Evolutionary conservation across 768 basidiomycete species (phyloP), one percentile per base, ranked within the genome.

Genomic region (Lactifluus volemus): DNA sequence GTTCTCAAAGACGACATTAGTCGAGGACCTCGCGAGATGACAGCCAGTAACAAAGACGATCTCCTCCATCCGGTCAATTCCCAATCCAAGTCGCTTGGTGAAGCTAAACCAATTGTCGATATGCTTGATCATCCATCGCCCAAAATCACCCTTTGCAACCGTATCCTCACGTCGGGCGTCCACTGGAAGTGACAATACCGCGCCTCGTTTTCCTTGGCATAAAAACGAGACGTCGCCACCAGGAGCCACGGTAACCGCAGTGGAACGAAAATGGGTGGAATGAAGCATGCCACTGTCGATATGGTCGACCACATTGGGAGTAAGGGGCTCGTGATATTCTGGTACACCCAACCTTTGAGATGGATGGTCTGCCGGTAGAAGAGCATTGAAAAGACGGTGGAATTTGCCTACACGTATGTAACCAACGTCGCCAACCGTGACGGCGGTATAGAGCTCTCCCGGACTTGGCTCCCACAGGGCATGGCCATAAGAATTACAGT

Each of bases 391-490:
- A 7, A 67, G 55, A 42, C 58, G 58, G 14, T 61, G 59, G 36
- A 67, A 68, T 29, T 42, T 25, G 36, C 67, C 67, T 4, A 39
- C 36, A 25, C 59, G 58, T n/a, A 63, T 48, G 34, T 34, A 68
- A 15, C 66, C 67, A 11, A 67, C 67, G 52, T 68, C 64, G 34
- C 67, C 67, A 14, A 67, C 55, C 29, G 60, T 47, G 12, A 68
- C 58, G 2, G 25, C 36, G 2, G 17, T 21, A n/a, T 67, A 55
- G 14, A n/a, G 53, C 11, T 30, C 10, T 4, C 17, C 15, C 5
- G 63, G 58, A 48, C 47, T 51, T 10, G 67, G 66, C 4, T 65
- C 55, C 64, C 64, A 67, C 1, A 67, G 56, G 4, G 65, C 60
- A 32, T 55, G 21, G 9, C 62, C 62, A 36, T 59, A 41, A 2